Conservation (phyloP, 331 rosid genomes). For the Acacia pycnantha region DNA sequence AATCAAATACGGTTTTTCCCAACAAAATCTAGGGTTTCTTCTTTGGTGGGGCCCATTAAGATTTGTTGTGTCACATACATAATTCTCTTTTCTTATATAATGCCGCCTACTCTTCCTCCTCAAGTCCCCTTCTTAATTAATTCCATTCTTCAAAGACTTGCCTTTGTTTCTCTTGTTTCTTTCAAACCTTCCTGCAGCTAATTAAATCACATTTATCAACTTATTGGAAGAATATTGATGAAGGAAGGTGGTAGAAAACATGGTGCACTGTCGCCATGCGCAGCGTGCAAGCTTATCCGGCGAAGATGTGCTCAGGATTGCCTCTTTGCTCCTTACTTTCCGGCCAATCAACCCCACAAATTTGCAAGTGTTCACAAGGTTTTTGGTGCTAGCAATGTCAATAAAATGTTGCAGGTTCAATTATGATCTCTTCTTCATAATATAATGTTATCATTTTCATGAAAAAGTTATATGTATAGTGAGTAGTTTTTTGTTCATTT, state of each 20-base stretch:
- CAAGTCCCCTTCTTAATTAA: constrained; percentile 26
- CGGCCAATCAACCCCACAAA: constrained; percentile 6
- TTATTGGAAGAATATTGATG: not conserved
- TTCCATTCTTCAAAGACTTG: not conserved
- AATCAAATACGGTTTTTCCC: constrained; percentile 42
- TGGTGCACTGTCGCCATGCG: constrained; percentile 4
- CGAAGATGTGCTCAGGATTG: constrained; percentile 3
- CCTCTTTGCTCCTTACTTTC: constrained; percentile 15
- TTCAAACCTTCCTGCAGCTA: not conserved
- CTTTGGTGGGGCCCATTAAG: constrained; percentile 64
- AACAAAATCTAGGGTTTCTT: constrained; percentile 55
- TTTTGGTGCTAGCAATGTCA: constrained; percentile 15
- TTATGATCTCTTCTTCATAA: not conserved
- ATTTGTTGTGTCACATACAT: constrained; percentile 36
- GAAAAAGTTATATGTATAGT: not conserved
- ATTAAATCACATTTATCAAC: not conserved
- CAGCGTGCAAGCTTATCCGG: constrained; percentile 11
- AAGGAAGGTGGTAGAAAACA: constrained; percentile 12
- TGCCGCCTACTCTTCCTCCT: constrained; percentile 25
- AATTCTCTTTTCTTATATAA: constrained; percentile 49
- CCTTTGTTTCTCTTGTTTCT: not conserved
- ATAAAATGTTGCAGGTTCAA: constrained; percentile 13
- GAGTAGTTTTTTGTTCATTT: not conserved
- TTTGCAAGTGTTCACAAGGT: constrained; percentile 18
- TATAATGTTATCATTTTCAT: not conserved